Percentiles rank a stretch among this genome's conserved stretches.
Evolutionary conservation across 139 green algal species (phyloP).

Genomic region (Asterochloris sp.): DNA sequence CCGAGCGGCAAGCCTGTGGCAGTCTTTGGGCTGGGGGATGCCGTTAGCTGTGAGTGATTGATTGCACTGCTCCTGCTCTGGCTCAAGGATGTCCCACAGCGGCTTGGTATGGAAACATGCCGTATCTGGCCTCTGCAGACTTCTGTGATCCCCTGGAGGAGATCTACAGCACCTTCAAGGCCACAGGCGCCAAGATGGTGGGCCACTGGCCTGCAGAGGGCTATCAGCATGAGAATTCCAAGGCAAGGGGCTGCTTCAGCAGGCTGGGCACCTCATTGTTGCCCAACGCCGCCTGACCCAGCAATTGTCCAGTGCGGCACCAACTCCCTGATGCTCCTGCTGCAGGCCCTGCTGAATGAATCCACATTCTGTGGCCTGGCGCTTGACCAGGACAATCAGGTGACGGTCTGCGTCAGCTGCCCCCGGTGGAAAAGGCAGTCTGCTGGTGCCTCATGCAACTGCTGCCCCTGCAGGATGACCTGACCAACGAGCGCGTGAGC

Average conservation of each 20-base stretch:
- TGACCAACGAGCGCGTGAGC: slow-evolving; percentile 17
- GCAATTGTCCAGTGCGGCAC: not conserved
- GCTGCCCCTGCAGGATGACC: slow-evolving; percentile 11
- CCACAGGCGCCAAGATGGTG: slow-evolving; percentile 25
- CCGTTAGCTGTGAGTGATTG: not conserved
- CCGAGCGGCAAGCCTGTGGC: slow-evolving; percentile 21
- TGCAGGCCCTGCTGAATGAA: slow-evolving; percentile 22
- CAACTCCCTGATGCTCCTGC: not conserved
- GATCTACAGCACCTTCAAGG: slow-evolving; percentile 27
- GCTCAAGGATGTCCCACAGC: not conserved
- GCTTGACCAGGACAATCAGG: slow-evolving; percentile 29
- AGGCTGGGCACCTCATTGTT: not conserved
- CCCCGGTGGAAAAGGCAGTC: too few species aligned
- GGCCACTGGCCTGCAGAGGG: slow-evolving; percentile 30
- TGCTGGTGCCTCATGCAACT: too few species aligned
- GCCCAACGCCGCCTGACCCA: not conserved
- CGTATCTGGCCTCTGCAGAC: not conserved
- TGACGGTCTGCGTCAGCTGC: too few species aligned
- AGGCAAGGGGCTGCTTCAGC: not conserved
- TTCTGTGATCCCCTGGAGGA: slow-evolving; percentile 33
- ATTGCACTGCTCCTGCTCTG: not conserved
- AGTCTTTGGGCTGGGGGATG: slow-evolving; percentile 30
- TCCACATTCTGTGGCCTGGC: slow-evolving; percentile 25
- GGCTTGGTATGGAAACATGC: not conserved
- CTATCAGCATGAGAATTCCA: slow-evolving; percentile 28